Evolutionary conservation across 768 basidiomycete species (phyloP).

Genomic region (Amanita subjunquillea): DNA sequence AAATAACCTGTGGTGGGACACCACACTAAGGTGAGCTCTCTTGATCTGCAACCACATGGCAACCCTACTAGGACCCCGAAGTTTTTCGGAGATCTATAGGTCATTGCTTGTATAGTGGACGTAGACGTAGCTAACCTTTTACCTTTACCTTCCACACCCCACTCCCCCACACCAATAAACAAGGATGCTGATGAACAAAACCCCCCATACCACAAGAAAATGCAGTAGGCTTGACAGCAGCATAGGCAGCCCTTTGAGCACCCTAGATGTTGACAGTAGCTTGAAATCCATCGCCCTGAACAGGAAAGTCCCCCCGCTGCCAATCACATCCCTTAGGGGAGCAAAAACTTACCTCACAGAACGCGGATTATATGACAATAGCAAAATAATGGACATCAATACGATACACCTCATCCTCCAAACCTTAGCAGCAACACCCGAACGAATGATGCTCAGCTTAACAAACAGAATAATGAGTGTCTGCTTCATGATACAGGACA

Average conservation of each 20-base stretch:
- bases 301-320: too few relatives aligned
- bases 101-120: neutral
- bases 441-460: neutral
- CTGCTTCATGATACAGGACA: too few relatives aligned
- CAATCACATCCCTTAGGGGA: too few relatives aligned
- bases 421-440: neutral
- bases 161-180: neutral
- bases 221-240: too few relatives aligned
- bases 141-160: neutral
- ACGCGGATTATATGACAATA: neutral
- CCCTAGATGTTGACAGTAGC: too few relatives aligned
- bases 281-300: too few relatives aligned
- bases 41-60: neutral
- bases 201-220: neutral
- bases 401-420: neutral
- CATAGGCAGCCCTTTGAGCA: too few relatives aligned
- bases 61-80: neutral
- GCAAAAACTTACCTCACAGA: neutral
- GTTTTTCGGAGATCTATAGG: neutral
- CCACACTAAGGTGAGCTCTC: too few relatives aligned
- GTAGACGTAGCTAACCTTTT: neutral
- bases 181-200: neutral
- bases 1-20: too few relatives aligned
- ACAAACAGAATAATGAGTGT: neutral
- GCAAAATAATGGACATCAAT: neutral